Conservation (phyloP, 768 basidiomycete genomes). For the Hygrophoropsis aurantiaca region DNA sequence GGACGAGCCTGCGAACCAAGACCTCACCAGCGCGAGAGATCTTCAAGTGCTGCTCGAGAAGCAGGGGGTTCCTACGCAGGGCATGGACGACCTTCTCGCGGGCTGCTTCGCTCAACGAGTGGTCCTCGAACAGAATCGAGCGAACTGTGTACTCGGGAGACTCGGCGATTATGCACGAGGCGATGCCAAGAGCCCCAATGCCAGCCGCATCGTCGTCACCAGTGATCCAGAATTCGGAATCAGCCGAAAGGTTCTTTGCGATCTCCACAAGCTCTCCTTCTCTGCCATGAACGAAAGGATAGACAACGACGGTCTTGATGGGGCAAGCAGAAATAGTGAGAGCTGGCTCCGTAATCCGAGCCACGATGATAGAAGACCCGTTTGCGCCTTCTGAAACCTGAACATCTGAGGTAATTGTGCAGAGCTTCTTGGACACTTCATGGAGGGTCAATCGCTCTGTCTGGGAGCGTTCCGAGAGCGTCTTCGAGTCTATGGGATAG, state of each 20-base stretch:
- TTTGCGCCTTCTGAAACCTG: background rate
- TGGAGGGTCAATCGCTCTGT: background rate
- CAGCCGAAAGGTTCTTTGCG: slow-evolving; percentile 20
- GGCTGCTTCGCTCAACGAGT: slow-evolving; percentile 17
- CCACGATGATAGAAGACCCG: background rate
- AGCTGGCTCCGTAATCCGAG: background rate
- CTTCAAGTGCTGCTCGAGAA: slow-evolving; percentile 29
- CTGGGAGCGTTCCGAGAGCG: background rate
- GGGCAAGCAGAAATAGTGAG: background rate
- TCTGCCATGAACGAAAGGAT: slow-evolving; percentile 22
- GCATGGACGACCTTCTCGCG: slow-evolving; percentile 24
- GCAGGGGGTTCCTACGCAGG: slow-evolving; percentile 23
- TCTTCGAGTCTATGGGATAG: background rate
- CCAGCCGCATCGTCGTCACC: slow-evolving; percentile 29
- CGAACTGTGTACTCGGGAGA: slow-evolving; percentile 28
- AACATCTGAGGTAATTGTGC: background rate
- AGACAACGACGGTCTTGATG: slow-evolving; percentile 24
- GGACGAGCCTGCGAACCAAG: slow-evolving; percentile 27
- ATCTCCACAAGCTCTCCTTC: slow-evolving; percentile 28
- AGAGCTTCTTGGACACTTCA: background rate
- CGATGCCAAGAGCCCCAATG: slow-evolving; percentile 28
- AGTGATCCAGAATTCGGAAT: slow-evolving; percentile 27
- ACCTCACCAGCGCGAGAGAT: slow-evolving; percentile 24
- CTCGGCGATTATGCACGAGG: slow-evolving; percentile 27
- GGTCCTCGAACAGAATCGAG: slow-evolving; percentile 29